A percentile compares a stretch with the other conserved stretches of the same genome.
Evolutionary conservation across 2,329 filamentous ascomycete genomes (phyloP).

Genomic region (Xylariaceae sp.): DNA sequence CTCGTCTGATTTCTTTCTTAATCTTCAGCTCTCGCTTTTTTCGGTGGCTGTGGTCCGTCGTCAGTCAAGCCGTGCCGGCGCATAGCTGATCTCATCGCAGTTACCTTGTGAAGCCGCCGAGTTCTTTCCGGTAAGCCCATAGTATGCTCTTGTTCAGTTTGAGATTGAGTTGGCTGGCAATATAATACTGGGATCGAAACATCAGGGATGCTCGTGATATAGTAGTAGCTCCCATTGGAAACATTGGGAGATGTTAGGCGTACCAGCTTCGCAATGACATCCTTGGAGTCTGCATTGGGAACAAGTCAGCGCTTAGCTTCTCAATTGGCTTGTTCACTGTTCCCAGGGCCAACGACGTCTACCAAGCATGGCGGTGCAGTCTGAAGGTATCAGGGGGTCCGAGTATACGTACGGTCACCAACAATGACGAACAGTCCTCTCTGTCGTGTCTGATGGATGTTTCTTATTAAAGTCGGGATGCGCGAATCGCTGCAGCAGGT

Average conservation of each 20-base stretch:
- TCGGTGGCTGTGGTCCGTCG: constrained; percentile 62
- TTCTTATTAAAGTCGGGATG: constrained; percentile 85
- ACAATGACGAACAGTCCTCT: constrained; percentile 97
- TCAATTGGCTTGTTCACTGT: not conserved
- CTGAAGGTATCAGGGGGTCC: not conserved
- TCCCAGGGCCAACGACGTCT: not conserved
- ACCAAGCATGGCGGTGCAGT: not conserved
- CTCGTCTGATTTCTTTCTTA: constrained; percentile 95
- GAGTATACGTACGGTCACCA: constrained; percentile 59
- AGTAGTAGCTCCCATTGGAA: not conserved
- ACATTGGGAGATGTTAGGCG: not conserved
- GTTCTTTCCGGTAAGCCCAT: constrained; percentile 98
- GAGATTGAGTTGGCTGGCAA: constrained; percentile 83
- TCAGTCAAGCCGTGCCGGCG: not conserved
- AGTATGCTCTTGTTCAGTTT: constrained; percentile 95
- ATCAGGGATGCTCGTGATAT: constrained; percentile 18
- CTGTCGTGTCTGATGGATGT: constrained; percentile 93
- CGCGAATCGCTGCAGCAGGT: constrained; percentile 66
- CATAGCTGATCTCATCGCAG: not conserved
- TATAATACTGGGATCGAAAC: constrained; percentile 58
- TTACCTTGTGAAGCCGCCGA: constrained; percentile 73
- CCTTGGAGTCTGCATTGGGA: constrained; percentile 58
- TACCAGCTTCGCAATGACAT: constrained; percentile 85
- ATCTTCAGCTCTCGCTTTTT: constrained; percentile 99
- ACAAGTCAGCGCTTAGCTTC: not conserved